Percentiles rank a stretch among this genome's conserved stretches.
Evolutionary conservation across 352 stramenopile species (phyloP).

Genomic region (Pseudoperonospora humuli): DNA sequence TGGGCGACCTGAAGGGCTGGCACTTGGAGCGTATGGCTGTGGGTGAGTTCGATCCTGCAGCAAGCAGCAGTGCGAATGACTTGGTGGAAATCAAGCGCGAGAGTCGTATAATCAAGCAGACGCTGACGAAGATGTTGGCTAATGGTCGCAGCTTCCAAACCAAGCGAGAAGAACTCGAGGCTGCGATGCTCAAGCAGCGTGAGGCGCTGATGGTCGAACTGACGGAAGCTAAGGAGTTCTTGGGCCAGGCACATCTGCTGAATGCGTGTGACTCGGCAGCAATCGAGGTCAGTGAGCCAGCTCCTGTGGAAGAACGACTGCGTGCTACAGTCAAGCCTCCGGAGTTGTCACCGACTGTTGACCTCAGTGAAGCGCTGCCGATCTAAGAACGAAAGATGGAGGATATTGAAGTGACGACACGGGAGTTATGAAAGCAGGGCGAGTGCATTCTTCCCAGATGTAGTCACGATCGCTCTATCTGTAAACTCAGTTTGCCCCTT

Average conservation of each 20-base stretch:
- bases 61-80: conserved; percentile 24
- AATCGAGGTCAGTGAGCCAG: conserved; percentile 44
- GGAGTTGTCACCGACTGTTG: conserved; percentile 32
- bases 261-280: conserved; percentile 26
- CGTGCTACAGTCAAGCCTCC: conserved; percentile 45
- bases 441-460: conserved; percentile 10
- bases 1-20: conserved; percentile 66
- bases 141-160: conserved; percentile 43
- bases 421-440: background rate
- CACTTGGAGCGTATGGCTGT: conserved; percentile 79
- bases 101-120: conserved; percentile 44
- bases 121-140: conserved; percentile 45
- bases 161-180: conserved; percentile 48
- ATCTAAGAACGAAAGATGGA: conserved; percentile 31
- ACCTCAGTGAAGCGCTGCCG: conserved; percentile 40
- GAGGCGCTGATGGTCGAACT: conserved; percentile 56
- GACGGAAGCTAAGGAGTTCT: conserved; percentile 60
- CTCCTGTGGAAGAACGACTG: conserved; percentile 56
- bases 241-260: conserved; percentile 56
- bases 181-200: conserved; percentile 65
- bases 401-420: background rate
- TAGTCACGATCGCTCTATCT: conserved; percentile 19
- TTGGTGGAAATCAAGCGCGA: conserved; percentile 57
- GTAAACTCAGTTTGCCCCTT: conserved; percentile 11
- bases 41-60: conserved; percentile 48